A percentile compares a stretch with the other conserved stretches of the same genome.
These are phyloP conservation scores for Debaryomyces subglobosus DNA, from an alignment of 1,139 yeast species.

Conservation along the genomic window DNA sequence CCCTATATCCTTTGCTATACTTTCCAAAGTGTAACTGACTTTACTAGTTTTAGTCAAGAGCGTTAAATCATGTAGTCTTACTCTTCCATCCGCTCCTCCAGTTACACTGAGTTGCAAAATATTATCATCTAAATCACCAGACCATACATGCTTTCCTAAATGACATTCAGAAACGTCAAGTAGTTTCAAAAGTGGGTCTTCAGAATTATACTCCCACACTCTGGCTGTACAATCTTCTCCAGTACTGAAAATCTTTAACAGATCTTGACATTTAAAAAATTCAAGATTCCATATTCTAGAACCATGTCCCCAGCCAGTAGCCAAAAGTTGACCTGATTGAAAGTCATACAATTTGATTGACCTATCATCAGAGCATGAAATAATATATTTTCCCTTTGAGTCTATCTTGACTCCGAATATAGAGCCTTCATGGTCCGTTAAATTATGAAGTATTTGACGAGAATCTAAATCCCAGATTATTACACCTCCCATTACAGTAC, in stretches of 20 bases:
- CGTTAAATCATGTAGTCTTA: constrained; percentile 61
- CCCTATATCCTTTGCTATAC: constrained; percentile 31
- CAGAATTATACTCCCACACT: constrained; percentile 59
- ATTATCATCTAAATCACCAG: constrained; percentile 59
- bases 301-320: constrained; percentile 95
- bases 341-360: constrained; percentile 79
- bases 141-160: constrained; percentile 87
- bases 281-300: constrained; percentile 88
- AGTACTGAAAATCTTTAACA: constrained; percentile 57
- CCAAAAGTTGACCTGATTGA: constrained; percentile 55
- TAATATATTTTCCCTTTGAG: constrained; percentile 53
- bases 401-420: constrained; percentile 81
- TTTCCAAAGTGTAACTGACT: constrained; percentile 29
- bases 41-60: constrained; percentile 15
- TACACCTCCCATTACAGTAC: constrained; percentile 91
- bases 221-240: constrained; percentile 94
- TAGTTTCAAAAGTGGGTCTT: constrained; percentile 26
- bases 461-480: constrained; percentile 68
- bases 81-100: constrained; percentile 90
- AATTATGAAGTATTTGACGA: constrained; percentile 51
- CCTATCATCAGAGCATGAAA: constrained; percentile 92
- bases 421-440: constrained; percentile 85
- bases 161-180: constrained; percentile 58
- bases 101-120: constrained; percentile 57
- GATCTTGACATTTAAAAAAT: constrained; percentile 46